Conservation (phyloP, 2,329 filamentous ascomycete species). For the Colletotrichum liaoningense region DNA sequence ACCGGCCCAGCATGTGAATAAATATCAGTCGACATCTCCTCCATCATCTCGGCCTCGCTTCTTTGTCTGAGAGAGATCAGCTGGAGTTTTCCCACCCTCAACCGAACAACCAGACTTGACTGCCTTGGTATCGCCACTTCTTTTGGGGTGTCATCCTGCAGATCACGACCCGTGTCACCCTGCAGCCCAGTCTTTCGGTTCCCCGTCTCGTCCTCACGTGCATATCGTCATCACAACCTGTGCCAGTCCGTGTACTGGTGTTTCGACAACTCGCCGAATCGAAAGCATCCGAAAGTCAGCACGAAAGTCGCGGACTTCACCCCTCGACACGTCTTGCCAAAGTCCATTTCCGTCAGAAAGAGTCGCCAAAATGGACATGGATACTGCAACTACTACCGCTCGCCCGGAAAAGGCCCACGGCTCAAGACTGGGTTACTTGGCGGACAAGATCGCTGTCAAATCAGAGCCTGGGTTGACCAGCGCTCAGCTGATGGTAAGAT, state of each 20-base stretch:
- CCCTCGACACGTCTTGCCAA: background rate
- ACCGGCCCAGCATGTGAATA: conserved; percentile 18
- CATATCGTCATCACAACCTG: conserved; percentile 31
- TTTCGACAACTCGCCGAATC: conserved; percentile 12
- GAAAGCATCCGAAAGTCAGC: conserved; percentile 3
- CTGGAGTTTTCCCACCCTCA: background rate
- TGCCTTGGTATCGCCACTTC: conserved; percentile 29
- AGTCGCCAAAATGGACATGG: conserved; percentile 12
- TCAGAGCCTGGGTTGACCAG: conserved; percentile 81
- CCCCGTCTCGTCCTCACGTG: conserved; percentile 11
- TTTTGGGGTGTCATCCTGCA: conserved; percentile 8
- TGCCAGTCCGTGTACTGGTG: background rate
- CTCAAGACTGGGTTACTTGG: conserved; percentile 55
- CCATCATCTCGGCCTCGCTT: background rate
- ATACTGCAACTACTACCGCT: conserved; percentile 35
- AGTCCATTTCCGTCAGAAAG: background rate
- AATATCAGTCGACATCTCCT: conserved; percentile 25
- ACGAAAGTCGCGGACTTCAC: background rate
- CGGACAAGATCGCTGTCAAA: conserved; percentile 76
- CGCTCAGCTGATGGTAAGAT: conserved; percentile 79
- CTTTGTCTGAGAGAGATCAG: background rate
- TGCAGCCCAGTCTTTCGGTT: conserved; percentile 15
- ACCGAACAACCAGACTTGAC: background rate
- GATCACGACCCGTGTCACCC: conserved; percentile 22
- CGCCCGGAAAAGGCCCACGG: conserved; percentile 41